Percentiles rank a stretch among this genome's conserved stretches.
phyloP scores from a whole-genome alignment of 2,329 filamentous ascomycete species.

The Didymella arachidicola region DNA sequence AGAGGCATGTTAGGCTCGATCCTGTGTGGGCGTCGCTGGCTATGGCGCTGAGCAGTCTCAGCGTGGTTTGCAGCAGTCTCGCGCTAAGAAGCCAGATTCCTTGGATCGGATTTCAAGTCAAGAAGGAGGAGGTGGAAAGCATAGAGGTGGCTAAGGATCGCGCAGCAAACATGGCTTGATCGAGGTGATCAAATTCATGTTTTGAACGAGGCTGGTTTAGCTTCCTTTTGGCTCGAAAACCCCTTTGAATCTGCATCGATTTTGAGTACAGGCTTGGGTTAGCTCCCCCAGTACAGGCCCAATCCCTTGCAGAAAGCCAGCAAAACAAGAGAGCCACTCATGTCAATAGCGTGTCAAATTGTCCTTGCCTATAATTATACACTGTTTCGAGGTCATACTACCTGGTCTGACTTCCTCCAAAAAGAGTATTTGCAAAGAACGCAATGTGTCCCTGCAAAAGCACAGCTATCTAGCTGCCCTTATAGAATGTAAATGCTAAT shows the following conservation, averaged over 20 bases:
- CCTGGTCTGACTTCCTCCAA: conserved; percentile 8
- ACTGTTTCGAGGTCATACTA: conserved; percentile 8
- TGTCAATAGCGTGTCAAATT: background rate
- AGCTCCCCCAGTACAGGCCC: background rate
- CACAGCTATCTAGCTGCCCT: background rate
- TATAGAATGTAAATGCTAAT: background rate
- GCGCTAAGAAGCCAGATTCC: conserved; percentile 65
- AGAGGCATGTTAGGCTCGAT: conserved; percentile 69
- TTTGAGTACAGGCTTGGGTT: background rate
- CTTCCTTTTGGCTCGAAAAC: background rate
- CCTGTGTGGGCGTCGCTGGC: conserved; percentile 88
- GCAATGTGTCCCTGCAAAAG: background rate
- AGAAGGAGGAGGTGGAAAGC: conserved; percentile 5
- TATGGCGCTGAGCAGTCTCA: conserved; percentile 92
- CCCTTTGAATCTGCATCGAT: background rate
- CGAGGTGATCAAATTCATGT: background rate
- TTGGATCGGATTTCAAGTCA: conserved; percentile 54
- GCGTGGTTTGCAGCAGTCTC: conserved; percentile 84
- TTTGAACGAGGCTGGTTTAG: background rate
- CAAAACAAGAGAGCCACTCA: background rate
- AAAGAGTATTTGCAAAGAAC: background rate
- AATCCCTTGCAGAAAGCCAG: background rate
- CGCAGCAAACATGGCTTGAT: conserved; percentile 7
- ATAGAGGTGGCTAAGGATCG: background rate
- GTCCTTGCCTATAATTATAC: background rate